Conservation (phyloP, 225 moss, liverwort and hornwort species). For the Bryum argenteum region DNA sequence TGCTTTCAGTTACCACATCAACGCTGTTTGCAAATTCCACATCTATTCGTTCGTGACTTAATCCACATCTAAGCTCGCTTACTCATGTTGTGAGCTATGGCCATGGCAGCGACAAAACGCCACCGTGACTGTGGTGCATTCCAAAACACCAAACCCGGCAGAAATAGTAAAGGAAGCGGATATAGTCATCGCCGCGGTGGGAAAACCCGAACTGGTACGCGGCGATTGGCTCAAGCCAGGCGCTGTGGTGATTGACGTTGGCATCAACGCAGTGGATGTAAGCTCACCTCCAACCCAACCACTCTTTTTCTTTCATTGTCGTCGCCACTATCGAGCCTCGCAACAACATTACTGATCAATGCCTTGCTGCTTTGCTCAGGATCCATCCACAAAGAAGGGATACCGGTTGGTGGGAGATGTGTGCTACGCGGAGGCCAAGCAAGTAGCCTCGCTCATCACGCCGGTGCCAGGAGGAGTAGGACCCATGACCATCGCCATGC, state of each 20-base stretch:
- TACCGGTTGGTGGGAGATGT: conserved; percentile 90
- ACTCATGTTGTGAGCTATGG: not conserved
- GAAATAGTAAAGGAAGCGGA: conserved; percentile 79
- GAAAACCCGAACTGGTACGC: conserved; percentile 77
- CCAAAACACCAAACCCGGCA: conserved; percentile 67
- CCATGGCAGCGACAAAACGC: conserved; percentile 67
- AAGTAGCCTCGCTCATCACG: conserved; percentile 87
- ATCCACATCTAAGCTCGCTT: not conserved
- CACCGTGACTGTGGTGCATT: conserved; percentile 94
- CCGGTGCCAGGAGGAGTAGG: conserved; percentile 97
- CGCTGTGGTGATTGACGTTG: conserved; percentile 93
- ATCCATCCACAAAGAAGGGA: conserved; percentile 63
- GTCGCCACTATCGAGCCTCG: too few species aligned
- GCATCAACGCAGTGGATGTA: conserved; percentile 89
- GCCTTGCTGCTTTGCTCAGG: conserved; percentile 33
- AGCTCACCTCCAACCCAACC: too few species aligned
- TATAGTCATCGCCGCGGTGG: conserved; percentile 88
- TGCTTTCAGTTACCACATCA: too few species aligned
- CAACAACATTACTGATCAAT: too few species aligned
- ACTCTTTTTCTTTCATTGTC: too few species aligned
- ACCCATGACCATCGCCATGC: conserved; percentile 97
- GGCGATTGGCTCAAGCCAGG: conserved; percentile 96
- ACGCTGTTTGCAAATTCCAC: too few species aligned
- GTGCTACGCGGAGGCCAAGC: conserved; percentile 71
- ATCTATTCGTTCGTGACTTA: too few species aligned